Percentiles rank a stretch among this genome's conserved stretches.
Evolutionary conservation across 306 rosid genomes (phyloP).

Genomic region (Oemleria cerasiformis): DNA sequence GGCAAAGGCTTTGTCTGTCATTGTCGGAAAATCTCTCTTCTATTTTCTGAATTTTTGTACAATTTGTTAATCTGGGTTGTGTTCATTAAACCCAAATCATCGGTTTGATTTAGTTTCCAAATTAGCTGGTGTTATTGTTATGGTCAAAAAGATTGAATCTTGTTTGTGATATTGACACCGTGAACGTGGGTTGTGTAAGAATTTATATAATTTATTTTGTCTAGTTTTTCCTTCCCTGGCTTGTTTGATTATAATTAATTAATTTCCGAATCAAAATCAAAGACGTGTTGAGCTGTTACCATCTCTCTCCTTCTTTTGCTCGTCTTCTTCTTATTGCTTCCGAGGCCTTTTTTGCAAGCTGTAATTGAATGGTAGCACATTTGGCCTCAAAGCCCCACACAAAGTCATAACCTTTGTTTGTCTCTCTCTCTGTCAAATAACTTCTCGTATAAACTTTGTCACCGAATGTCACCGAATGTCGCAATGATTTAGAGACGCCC

Average conservation of each 20-base stretch:
- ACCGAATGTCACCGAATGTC: slow-evolving; percentile 47
- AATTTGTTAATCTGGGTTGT: slow-evolving; percentile 13
- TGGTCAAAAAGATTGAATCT: slow-evolving; percentile 1
- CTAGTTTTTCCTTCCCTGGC: not conserved
- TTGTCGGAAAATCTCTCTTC: slow-evolving; percentile 28
- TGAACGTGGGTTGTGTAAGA: slow-evolving; percentile 38
- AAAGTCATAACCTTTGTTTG: slow-evolving; percentile 16
- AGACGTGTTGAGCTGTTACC: slow-evolving; percentile 87
- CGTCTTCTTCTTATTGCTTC: slow-evolving; percentile 24
- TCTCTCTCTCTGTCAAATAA: slow-evolving; percentile 8
- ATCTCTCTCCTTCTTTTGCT: slow-evolving; percentile 25
- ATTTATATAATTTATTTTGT: slow-evolving; percentile 9
- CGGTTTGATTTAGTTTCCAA: not conserved
- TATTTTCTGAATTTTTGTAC: slow-evolving; percentile 21
- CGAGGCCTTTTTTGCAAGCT: slow-evolving; percentile 47
- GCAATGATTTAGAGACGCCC: slow-evolving; percentile 46
- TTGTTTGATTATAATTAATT: not conserved
- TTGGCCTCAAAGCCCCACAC: slow-evolving; percentile 39
- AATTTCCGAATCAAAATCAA: slow-evolving; percentile 34
- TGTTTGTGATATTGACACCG: slow-evolving; percentile 12
- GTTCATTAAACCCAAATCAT: not conserved
- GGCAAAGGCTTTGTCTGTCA: slow-evolving; percentile 2
- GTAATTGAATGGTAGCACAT: slow-evolving; percentile 47
- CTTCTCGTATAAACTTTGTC: slow-evolving; percentile 15
- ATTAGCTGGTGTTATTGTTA: not conserved